Percentiles rank a stretch among this genome's conserved stretches.
Evolutionary conservation across 169 alveolate species (phyloP).

Genomic region (Besnoitia besnoiti): DNA sequence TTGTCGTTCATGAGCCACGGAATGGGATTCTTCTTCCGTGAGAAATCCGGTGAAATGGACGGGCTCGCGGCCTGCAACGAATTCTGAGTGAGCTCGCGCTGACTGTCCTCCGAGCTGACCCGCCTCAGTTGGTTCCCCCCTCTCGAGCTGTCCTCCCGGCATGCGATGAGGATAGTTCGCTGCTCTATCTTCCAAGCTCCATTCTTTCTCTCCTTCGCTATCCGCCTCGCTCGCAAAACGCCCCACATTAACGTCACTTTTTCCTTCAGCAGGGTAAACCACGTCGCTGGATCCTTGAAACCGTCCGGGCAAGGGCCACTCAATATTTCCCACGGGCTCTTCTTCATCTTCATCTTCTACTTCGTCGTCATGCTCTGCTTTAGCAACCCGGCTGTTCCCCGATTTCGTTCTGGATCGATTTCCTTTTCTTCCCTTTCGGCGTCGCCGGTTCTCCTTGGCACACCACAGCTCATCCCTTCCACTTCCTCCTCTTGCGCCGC

Average conservation of each 20-base stretch:
- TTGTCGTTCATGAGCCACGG: background rate
- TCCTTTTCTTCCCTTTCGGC: constrained; percentile 11
- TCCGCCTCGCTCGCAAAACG: background rate
- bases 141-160: background rate
- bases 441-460: constrained; percentile 14
- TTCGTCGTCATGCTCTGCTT: background rate
- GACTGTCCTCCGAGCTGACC: background rate
- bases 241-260: background rate
- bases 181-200: background rate
- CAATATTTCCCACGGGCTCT: background rate
- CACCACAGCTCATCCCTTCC: constrained; percentile 22
- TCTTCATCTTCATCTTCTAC: background rate
- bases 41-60: background rate
- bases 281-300: background rate
- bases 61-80: background rate
- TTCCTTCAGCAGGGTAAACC: background rate
- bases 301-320: background rate
- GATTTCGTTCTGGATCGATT: background rate
- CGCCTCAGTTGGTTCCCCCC: background rate
- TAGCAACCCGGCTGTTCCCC: background rate
- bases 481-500: constrained; percentile 32
- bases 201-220: background rate
- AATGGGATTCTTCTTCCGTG: background rate
- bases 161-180: background rate
- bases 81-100: background rate